These are phyloP conservation scores for Diaporthe australafricana DNA, from an alignment of 2,329 filamentous ascomycete genomes.

Conservation along the genomic window DNA sequence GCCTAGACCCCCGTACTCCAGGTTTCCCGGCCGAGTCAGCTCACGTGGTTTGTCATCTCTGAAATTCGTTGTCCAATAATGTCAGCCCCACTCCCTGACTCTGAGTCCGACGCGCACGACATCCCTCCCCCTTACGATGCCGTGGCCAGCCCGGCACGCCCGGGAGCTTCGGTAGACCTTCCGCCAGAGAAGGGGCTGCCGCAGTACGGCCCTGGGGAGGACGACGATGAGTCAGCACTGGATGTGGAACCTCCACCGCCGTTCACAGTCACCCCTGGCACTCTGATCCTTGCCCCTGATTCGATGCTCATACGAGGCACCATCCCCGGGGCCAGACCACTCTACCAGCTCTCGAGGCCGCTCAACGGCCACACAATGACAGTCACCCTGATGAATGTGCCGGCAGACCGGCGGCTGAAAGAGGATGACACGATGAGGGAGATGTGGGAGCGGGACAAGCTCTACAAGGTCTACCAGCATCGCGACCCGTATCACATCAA, in stretches of 20 bases:
- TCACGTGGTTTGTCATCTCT: not conserved
- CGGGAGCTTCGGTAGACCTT: not conserved
- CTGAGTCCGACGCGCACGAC: not conserved
- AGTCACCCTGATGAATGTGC: slow-evolving; percentile 1
- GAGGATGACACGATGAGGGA: slow-evolving; percentile 2
- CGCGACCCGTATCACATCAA: not conserved
- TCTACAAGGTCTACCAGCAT: slow-evolving; percentile 24
- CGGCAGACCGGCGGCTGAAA: not conserved
- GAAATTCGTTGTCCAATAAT: not conserved
- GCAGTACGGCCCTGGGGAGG: not conserved
- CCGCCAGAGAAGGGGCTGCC: not conserved
- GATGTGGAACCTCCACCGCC: slow-evolving; percentile 17
- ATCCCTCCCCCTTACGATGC: slow-evolving; percentile 3
- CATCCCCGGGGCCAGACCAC: not conserved
- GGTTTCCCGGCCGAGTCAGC: not conserved
- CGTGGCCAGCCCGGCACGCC: not conserved
- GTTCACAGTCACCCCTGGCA: slow-evolving; percentile 30
- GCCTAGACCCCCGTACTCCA: too few relatives aligned
- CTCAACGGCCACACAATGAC: slow-evolving; percentile 9
- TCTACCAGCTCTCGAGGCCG: slow-evolving; percentile 25
- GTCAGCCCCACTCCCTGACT: not conserved
- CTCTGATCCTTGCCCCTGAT: slow-evolving; percentile 8
- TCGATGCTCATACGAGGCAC: not conserved
- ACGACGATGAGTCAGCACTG: not conserved
- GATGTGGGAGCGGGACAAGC: not conserved